A percentile compares a stretch with the other conserved stretches of the same genome.
phyloP scores from a whole-genome alignment of 345 rosid species.

The Gynandropsis gynandra region DNA sequence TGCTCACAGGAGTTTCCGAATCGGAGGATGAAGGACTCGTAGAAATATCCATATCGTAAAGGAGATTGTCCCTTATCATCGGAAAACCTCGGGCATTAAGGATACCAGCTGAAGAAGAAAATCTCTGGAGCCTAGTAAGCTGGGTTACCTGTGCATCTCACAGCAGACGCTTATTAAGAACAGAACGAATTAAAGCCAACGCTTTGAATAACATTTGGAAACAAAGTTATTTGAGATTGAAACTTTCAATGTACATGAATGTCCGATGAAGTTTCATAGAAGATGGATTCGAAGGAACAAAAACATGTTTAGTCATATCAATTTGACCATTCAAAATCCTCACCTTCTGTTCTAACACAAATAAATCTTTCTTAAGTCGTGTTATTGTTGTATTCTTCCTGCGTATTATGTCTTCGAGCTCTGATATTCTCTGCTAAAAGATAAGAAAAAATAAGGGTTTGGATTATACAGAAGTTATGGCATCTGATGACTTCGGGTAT shows the following conservation, averaged over 20 bases:
- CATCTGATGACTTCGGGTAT: background rate
- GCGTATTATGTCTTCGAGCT: conserved; percentile 68
- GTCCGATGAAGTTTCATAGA: background rate
- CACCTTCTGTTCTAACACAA: conserved; percentile 79
- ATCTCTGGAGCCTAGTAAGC: conserved; percentile 56
- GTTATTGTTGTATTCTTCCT: conserved; percentile 66
- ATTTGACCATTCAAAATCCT: conserved; percentile 12
- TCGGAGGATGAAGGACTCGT: conserved; percentile 88
- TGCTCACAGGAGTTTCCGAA: conserved; percentile 44
- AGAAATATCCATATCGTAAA: conserved; percentile 75
- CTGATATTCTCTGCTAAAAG: conserved; percentile 52
- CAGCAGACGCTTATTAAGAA: background rate
- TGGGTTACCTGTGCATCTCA: conserved; percentile 45
- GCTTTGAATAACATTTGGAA: too few species aligned
- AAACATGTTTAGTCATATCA: background rate
- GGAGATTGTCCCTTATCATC: conserved; percentile 53
- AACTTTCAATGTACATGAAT: too few species aligned
- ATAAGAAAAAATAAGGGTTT: conserved; percentile 6
- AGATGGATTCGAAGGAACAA: background rate
- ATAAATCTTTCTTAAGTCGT: conserved; percentile 65
- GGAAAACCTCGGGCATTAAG: conserved; percentile 37
- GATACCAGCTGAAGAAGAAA: conserved; percentile 43
- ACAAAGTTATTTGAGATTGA: too few species aligned
- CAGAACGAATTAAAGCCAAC: background rate
- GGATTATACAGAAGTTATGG: background rate